These are phyloP conservation scores for Russula sp. DNA, from an alignment of 768 basidiomycete genomes.

Conservation along the genomic window DNA sequence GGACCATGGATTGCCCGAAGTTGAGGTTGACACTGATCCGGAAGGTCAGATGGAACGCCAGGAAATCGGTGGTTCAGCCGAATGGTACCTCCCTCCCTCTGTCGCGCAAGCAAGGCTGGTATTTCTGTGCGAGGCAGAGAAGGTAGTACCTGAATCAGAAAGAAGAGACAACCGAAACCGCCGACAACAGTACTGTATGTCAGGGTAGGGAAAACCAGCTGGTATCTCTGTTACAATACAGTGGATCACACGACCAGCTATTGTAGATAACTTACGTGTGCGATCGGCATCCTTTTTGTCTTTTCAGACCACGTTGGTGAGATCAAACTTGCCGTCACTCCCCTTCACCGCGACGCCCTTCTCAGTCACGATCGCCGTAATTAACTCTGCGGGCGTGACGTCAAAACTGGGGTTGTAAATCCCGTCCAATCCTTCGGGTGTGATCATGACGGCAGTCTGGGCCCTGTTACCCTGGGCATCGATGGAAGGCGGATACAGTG, in stretches of 20 bases:
- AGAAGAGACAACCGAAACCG: too few species aligned
- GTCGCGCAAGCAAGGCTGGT: too few species aligned
- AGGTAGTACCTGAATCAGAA: too few species aligned
- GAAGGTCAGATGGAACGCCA: too few species aligned
- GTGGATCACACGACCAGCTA: background rate
- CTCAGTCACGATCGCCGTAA: conserved; percentile 93
- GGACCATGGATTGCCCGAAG: too few species aligned
- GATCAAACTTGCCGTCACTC: conserved; percentile 57
- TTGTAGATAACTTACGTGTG: background rate
- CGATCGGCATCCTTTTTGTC: background rate
- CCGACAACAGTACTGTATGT: too few species aligned
- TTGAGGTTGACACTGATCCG: too few species aligned
- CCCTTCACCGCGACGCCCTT: conserved; percentile 80
- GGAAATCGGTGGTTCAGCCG: too few species aligned
- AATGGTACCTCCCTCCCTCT: too few species aligned
- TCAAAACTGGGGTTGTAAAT: conserved; percentile 96
- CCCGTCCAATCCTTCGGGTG: conserved; percentile 45
- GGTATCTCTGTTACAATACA: too few species aligned
- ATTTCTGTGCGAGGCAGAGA: too few species aligned
- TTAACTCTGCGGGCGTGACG: conserved; percentile 89
- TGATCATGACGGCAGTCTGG: conserved; percentile 79
- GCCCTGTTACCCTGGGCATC: conserved; percentile 39
- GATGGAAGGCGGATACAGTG: conserved; percentile 48
- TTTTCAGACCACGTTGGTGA: conserved; percentile 45
- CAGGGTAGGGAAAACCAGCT: too few species aligned